A percentile compares a stretch with the other conserved stretches of the same genome.
Evolutionary conservation across 2,329 filamentous ascomycete species (phyloP).

Genomic region (Hawksworthiomyces lignivorus): DNA sequence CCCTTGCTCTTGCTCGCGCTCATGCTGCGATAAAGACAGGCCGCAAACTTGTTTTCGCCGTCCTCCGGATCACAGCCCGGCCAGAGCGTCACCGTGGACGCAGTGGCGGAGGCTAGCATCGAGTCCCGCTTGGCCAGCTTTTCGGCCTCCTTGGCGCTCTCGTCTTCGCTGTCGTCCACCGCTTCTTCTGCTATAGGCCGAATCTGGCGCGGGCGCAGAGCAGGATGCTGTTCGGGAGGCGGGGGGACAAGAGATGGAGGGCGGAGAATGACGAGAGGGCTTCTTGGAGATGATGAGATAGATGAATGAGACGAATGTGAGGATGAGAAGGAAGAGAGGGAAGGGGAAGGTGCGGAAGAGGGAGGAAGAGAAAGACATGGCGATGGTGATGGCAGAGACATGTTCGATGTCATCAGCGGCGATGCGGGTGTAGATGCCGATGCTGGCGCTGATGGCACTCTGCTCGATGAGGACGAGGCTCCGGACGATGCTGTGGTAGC

Average conservation of each 20-base stretch:
- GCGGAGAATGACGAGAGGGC: conserved; percentile 26
- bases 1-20: background rate
- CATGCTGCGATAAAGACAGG: conserved; percentile 1
- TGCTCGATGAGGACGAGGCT: conserved; percentile 11
- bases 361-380: background rate
- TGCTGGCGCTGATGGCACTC: conserved; percentile 10
- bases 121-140: background rate
- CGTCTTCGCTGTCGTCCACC: conserved; percentile 16
- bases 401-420: background rate
- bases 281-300: background rate
- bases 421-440: conserved; percentile 1
- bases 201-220: conserved; percentile 33
- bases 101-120: conserved; percentile 2
- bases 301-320: background rate
- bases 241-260: conserved; percentile 27
- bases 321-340: background rate
- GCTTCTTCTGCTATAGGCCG: conserved; percentile 26
- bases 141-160: conserved; percentile 11
- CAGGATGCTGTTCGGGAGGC: conserved; percentile 45
- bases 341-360: background rate
- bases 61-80: background rate
- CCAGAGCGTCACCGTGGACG: conserved; percentile 2
- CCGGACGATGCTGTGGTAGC: conserved; percentile 19
- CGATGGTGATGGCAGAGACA: background rate
- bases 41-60: background rate